These are phyloP conservation scores for Seiridium unicorne DNA, from an alignment of 2,329 filamentous ascomycete genomes.

Conservation along the genomic window DNA sequence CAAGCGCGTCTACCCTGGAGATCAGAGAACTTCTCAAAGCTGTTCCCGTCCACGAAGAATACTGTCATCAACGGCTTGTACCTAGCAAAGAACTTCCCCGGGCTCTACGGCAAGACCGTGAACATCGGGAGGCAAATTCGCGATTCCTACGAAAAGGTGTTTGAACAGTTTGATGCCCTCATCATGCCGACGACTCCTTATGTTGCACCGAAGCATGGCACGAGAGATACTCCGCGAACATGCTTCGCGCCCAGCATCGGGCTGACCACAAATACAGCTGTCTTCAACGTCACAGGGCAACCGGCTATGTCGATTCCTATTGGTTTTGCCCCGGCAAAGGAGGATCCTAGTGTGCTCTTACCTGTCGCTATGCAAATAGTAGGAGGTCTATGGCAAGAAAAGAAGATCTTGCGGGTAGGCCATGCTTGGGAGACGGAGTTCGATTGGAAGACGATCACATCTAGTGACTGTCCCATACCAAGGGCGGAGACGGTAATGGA, in stretches of 20 bases:
- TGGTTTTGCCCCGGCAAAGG: conserved; percentile 23
- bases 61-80: conserved; percentile 22
- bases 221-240: background rate
- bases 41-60: conserved; percentile 9
- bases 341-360: conserved; percentile 22
- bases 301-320: conserved; percentile 26
- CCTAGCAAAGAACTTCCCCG: conserved; percentile 20
- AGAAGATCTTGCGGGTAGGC: conserved; percentile 22
- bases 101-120: conserved; percentile 20
- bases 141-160: conserved; percentile 22
- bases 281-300: conserved; percentile 16
- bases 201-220: conserved; percentile 10
- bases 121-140: conserved; percentile 18
- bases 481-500: too few species aligned
- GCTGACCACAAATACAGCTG: background rate
- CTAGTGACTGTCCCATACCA: background rate
- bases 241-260: background rate
- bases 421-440: conserved; percentile 26
- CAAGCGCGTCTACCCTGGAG: background rate
- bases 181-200: conserved; percentile 25
- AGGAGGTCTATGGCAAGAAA: conserved; percentile 23
- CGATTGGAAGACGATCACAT: conserved; percentile 16
- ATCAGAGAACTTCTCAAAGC: background rate
- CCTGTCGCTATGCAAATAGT: conserved; percentile 26
- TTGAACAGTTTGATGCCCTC: conserved; percentile 22